These are phyloP conservation scores for Boeremia exigua DNA, from an alignment of 2,329 filamentous ascomycete species.

Conservation along the genomic window DNA sequence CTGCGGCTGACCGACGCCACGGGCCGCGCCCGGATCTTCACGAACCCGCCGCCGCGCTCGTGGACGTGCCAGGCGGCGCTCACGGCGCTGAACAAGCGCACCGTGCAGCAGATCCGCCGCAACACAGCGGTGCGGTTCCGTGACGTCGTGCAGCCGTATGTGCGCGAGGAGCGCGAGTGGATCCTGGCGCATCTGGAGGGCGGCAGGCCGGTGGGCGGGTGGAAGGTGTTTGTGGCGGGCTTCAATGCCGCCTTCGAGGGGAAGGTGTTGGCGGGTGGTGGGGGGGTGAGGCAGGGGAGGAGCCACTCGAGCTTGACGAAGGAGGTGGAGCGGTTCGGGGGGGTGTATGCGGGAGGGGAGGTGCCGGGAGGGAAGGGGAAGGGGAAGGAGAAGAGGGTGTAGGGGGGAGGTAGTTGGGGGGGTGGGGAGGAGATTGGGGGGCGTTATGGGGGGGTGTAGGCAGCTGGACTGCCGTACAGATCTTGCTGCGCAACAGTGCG, in stretches of 20 bases:
- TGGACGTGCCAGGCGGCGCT: conserved; percentile 36
- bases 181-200: conserved; percentile 26
- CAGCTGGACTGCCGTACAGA: neutral
- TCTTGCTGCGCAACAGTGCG: too few species aligned
- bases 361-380: conserved; percentile 17
- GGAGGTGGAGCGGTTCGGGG: conserved; percentile 38
- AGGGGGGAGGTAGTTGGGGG: neutral
- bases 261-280: conserved; percentile 10
- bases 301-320: conserved; percentile 34
- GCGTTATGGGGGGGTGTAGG: neutral
- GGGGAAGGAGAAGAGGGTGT: neutral
- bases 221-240: conserved; percentile 31
- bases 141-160: conserved; percentile 29
- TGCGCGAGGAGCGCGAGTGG: conserved; percentile 32
- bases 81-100: conserved; percentile 38
- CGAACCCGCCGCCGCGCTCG: conserved; percentile 36
- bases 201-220: conserved; percentile 31
- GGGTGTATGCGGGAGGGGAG: conserved; percentile 28
- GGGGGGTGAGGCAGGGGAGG: conserved; percentile 20
- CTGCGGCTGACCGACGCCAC: conserved; percentile 32
- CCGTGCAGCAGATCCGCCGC: conserved; percentile 40
- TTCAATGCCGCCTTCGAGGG: conserved; percentile 36
- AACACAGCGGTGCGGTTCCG: conserved; percentile 35
- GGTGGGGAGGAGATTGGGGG: neutral
- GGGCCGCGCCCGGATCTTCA: conserved; percentile 30